Evolutionary conservation across 1,139 yeast genomes (phyloP).

Genomic region (Suhomyces anneliseae): DNA sequence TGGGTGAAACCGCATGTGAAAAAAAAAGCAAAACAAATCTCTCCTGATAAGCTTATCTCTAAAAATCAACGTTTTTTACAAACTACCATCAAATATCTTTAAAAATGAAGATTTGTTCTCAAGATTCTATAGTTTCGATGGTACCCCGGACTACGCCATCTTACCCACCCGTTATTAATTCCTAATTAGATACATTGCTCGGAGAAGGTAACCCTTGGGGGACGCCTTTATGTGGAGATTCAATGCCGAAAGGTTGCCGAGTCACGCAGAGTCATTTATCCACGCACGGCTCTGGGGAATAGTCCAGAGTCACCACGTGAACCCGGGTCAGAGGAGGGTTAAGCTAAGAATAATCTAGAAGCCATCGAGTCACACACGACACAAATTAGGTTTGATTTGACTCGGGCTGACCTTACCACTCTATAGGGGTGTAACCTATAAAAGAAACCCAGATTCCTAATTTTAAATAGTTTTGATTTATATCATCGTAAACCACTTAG

Average conservation of each 20-base stretch:
- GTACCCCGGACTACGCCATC: too few species aligned
- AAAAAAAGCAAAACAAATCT: too few species aligned
- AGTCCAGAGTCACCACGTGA: conserved; percentile 7
- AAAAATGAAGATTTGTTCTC: too few species aligned
- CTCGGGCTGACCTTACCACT: conserved; percentile 2
- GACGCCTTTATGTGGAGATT: neutral
- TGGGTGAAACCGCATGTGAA: neutral
- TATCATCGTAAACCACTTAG: neutral
- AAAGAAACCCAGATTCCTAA: neutral
- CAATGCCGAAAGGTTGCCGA: neutral
- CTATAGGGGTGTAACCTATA: neutral
- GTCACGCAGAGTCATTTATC: neutral
- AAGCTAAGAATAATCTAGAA: neutral
- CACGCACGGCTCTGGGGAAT: neutral
- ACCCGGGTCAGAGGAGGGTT: neutral
- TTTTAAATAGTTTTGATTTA: neutral
- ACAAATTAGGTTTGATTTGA: conserved; percentile 1
- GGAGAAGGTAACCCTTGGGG: neutral
- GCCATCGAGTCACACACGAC: neutral
- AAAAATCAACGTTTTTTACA: too few species aligned
- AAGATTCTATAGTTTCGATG: too few species aligned
- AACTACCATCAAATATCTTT: too few species aligned
- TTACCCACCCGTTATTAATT: too few species aligned
- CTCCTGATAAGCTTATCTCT: neutral
- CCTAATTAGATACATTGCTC: neutral